phyloP scores from a whole-genome alignment of 2,329 filamentous ascomycete genomes.

The Endoconidiophora polonica region DNA sequence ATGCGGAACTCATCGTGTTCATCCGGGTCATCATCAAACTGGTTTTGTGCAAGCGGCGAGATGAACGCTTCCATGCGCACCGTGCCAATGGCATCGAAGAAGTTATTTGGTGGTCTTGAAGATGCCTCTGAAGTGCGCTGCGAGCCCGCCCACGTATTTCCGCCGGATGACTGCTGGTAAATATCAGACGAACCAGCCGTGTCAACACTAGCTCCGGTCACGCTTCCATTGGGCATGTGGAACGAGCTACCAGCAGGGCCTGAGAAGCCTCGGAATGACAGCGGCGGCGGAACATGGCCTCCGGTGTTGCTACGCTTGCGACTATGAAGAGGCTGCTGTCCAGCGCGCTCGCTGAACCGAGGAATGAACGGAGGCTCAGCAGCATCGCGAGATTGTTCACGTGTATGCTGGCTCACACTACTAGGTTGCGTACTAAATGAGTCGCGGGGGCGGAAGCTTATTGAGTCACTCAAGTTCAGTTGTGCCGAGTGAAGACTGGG shows the following conservation, averaged over 20 bases:
- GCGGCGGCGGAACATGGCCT: slow-evolving; percentile 51
- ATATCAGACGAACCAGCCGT: slow-evolving; percentile 45
- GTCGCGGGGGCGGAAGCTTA: slow-evolving; percentile 19
- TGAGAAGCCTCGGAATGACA: slow-evolving; percentile 67
- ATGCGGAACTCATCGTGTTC: slow-evolving; percentile 34
- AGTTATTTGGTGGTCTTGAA: slow-evolving; percentile 36
- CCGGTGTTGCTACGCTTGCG: slow-evolving; percentile 85
- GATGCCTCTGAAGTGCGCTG: slow-evolving; percentile 40
- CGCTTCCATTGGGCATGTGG: slow-evolving; percentile 37
- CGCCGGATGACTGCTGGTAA: slow-evolving; percentile 35
- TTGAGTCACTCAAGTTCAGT: slow-evolving; percentile 22
- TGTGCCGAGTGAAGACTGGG: slow-evolving; percentile 23
- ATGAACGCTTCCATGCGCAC: slow-evolving; percentile 98
- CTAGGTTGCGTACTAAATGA: slow-evolving; percentile 23
- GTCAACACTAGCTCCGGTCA: slow-evolving; percentile 37
- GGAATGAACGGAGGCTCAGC: slow-evolving; percentile 59
- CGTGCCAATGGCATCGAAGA: slow-evolving; percentile 80
- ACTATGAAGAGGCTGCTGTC: slow-evolving; percentile 39
- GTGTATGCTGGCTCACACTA: slow-evolving; percentile 23
- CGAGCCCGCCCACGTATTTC: slow-evolving; percentile 19
- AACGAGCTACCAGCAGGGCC: slow-evolving; percentile 28
- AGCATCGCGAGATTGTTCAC: slow-evolving; percentile 38
- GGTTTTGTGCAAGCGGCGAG: slow-evolving; percentile 37
- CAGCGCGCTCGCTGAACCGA: slow-evolving; percentile 42
- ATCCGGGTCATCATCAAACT: slow-evolving; percentile 29